These are phyloP conservation scores for Thalassiosira mediterranea DNA, from an alignment of 352 stramenopile species.

Conservation along the genomic window DNA sequence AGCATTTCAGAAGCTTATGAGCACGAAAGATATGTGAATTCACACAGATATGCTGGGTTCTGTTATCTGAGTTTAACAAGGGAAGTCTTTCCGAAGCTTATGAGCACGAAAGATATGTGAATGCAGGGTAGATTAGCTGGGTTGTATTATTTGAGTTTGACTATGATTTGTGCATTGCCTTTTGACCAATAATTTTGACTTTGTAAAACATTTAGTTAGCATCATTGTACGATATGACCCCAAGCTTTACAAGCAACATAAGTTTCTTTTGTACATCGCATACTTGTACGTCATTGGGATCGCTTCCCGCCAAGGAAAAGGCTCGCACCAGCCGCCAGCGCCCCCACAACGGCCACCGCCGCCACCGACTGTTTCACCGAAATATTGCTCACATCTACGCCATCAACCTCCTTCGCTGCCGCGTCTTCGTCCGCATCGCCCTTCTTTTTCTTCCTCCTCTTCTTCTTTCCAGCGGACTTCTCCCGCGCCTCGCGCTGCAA, in stretches of 20 bases:
- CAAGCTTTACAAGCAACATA: too few relatives aligned
- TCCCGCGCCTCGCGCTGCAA: conserved; percentile 29
- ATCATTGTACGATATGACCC: too few relatives aligned
- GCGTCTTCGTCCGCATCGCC: conserved; percentile 14
- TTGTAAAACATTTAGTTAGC: too few relatives aligned
- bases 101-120: too few relatives aligned
- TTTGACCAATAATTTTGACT: too few relatives aligned
- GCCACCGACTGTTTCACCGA: conserved; percentile 42
- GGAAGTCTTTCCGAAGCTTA: too few relatives aligned
- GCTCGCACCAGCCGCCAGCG: conserved; percentile 41
- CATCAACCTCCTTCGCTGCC: background rate
- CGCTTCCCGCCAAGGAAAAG: conserved; percentile 42
- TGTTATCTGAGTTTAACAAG: too few relatives aligned
- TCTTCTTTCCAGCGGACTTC: conserved; percentile 12
- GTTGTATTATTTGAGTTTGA: too few relatives aligned
- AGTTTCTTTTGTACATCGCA: background rate
- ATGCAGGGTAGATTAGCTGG: too few relatives aligned
- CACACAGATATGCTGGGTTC: too few relatives aligned
- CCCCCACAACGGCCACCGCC: conserved; percentile 29
- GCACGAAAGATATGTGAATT: background rate
- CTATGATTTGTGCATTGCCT: too few relatives aligned
- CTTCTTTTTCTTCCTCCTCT: conserved; percentile 36
- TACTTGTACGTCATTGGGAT: conserved; percentile 20
- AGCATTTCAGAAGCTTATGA: background rate
- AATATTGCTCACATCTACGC: conserved; percentile 5